Base-by-base conservation (phyloP, 2,329 filamentous ascomycete species). In the Talaromyces atroroseus region DNA sequence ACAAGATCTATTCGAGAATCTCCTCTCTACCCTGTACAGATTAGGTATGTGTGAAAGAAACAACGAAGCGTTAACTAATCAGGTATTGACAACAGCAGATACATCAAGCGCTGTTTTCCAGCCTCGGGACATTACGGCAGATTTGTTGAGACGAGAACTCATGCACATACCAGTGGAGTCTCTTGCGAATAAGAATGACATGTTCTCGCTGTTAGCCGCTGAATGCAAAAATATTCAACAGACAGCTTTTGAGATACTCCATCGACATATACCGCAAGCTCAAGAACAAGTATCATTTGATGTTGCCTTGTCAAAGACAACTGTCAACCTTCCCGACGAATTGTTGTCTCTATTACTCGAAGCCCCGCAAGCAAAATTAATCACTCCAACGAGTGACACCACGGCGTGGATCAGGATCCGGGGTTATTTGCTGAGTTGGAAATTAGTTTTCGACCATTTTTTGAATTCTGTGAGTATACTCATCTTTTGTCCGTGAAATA, bases 281-380 rank as follows among this genome's bases (percentile, higher is more conserved):
- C 92, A 96, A 68, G 88, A 95, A 66, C 82, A 95, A 56, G 78
- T 92, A 1, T 94, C 92, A 0, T 79, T 97, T 32, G 87, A 96
- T 60, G 81, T 82, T 44, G 84, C 82, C 1, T 62, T 81, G 34
- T 78, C 77, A 1, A 75, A 76, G 58, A 68, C 73, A 36, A 65
- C 81, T 47, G 89, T 87, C 6, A 82, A 81, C 51, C 78, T 99
- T 1, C 91, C 94, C 0, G 87, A 92, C 58, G 91, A 96, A 70
- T 78, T 97, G 0, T 72, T 96, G 0, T 95, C 90, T 0, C 78
- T 97, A 1, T 79, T 97, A 14, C 80, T 95, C 0, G 88, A 95
- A 60, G 80, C 88, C 0, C 89, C 92, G 0, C 85, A 85, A 0
- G 77, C 89, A 2, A 82, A 87, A n/a, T 82, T 90, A 47, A 78